Base-by-base conservation (phyloP, 169 alveolate species). In the Plasmodium fragile region DNA sequence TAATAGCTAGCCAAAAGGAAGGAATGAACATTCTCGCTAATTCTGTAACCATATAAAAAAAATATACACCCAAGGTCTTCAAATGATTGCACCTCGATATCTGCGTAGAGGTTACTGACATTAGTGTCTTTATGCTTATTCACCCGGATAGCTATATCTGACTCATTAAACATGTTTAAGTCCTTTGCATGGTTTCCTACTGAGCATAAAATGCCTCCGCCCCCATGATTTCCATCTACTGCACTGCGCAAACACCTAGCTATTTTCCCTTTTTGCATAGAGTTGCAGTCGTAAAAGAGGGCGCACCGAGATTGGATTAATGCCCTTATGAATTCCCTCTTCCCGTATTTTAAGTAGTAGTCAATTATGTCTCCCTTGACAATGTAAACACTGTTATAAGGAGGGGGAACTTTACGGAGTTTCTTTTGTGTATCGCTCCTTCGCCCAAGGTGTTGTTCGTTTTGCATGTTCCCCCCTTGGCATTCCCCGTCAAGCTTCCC, bases 71-170 rank as follows among this genome's bases (percentile, higher is more conserved):
- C 84, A 28, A 84, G 53, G 22, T 84, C 92, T 13, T 71, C 92
- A 49, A 84, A 84, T 8, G 36, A 28, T 72, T 55, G 22, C 77
- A 84, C 30, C 34, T 49, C 41, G 4, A 84, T 45, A 84, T 84
- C 78, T 43, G 83, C 83, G 77, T 84, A 84, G 73, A 84, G 77
- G 25, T 84, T 82, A 28, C 83, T 43, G 43, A 71, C 30, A 45
- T 80, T 80, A 4, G 28, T 52, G n/a, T 25, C 77, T 4, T 30
- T 28, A 28, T 36, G 18, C 30, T 72, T 72, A 49, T 84, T 43
- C 36, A 84, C 55, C 10, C 22, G 52, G 52, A 84, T 84, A 7
- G 79, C 77, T 43, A 84, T 84, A 49, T 84, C 79, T n/a, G 92
- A 72, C 34, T 84, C 92, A 3, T 59, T 84, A 18, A 83, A 55